Percentiles rank a stretch among this genome's conserved stretches.
Evolutionary conservation across 1,139 yeast genomes (phyloP).

Genomic region (Trichomonascaceae sp.): DNA sequence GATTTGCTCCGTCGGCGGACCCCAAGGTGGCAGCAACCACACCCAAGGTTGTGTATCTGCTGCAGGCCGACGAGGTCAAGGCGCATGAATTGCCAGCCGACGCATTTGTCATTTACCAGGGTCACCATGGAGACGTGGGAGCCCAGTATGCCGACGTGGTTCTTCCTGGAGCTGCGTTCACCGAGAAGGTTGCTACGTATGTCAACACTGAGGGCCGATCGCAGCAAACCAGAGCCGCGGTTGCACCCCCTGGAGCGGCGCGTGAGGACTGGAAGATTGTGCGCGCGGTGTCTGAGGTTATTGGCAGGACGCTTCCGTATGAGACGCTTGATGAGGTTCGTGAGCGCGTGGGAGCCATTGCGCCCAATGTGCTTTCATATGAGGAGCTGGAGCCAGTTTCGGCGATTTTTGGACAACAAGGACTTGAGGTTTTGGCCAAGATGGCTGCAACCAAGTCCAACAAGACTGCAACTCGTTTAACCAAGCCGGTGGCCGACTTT

Average conservation of each 20-base stretch:
- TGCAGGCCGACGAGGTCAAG: slow-evolving; percentile 74
- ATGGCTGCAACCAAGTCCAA: slow-evolving; percentile 30
- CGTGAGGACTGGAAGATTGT: slow-evolving; percentile 89
- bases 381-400: slow-evolving; percentile 57
- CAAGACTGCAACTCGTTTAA: slow-evolving; percentile 33
- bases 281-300: slow-evolving; percentile 72
- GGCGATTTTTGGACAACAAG: too few species aligned
- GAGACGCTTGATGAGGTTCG: slow-evolving; percentile 63
- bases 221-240: slow-evolving; percentile 76
- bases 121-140: slow-evolving; percentile 87
- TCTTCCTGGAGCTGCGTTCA: slow-evolving; percentile 80
- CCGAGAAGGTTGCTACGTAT: slow-evolving; percentile 79
- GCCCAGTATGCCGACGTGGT: slow-evolving; percentile 83
- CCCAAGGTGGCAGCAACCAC: slow-evolving; percentile 31
- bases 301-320: slow-evolving; percentile 60
- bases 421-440: slow-evolving; percentile 49
- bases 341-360: slow-evolving; percentile 58
- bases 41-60: slow-evolving; percentile 68
- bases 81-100: slow-evolving; percentile 65
- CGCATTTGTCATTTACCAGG: slow-evolving; percentile 83
- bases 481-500: slow-evolving; percentile 63
- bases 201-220: slow-evolving; percentile 88
- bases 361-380: slow-evolving; percentile 70
- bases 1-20: slow-evolving; percentile 45
- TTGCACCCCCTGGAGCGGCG: slow-evolving; percentile 83